Evolutionary conservation across 768 basidiomycete genomes (phyloP), one percentile per base, ranked within the genome.

Genomic region (Hebeloma cylindrosporum): DNA sequence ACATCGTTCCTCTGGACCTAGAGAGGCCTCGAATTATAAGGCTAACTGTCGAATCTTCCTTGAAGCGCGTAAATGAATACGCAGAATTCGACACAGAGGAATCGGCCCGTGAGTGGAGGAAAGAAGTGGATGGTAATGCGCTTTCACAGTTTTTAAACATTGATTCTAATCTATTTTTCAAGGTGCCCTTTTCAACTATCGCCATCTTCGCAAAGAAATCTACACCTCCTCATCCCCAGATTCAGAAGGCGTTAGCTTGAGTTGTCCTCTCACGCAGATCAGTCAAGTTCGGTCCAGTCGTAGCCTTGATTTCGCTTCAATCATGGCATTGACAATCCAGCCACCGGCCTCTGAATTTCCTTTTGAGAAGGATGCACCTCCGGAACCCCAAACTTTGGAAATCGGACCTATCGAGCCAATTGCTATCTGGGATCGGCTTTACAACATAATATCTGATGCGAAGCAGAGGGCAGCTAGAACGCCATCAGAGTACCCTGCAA

Each of bases 81-180:
- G 66, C 67, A 14, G 80, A 80, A 52, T 78, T 80, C 41, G 83
- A 82, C 51, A 85, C 81, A 0, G 67, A 72, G 46, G 82, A 79
- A 54, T 70, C 78, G 9, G 69, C 76, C 7, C 52, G 62, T 22
- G 73, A 71, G 11, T 81, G 79, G 78, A 62, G 70, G 28, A 62
- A 67, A 38, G 79, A 80, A 50, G 21, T 82, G 3, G 59, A 59
- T 31, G 75, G 77, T 69, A 40, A 17, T 60, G 16, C 47, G 18
- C 20, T n/a, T 3, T 44, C 39, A 11, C 21, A 11, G 21, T 8
- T 23, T 17, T 25, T 42, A 1, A 7, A 20, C 18, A 34, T 33
- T 13, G 35, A 34, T 18, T 22, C 22, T 39, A 33, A 16, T 7
- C 27, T 42, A 22, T 16, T 20, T 32, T 26, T 29, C 11, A 13